Evolutionary conservation across 2,329 filamentous ascomycete genomes (phyloP).

Genomic region (Ophiosphaerella narmari): DNA sequence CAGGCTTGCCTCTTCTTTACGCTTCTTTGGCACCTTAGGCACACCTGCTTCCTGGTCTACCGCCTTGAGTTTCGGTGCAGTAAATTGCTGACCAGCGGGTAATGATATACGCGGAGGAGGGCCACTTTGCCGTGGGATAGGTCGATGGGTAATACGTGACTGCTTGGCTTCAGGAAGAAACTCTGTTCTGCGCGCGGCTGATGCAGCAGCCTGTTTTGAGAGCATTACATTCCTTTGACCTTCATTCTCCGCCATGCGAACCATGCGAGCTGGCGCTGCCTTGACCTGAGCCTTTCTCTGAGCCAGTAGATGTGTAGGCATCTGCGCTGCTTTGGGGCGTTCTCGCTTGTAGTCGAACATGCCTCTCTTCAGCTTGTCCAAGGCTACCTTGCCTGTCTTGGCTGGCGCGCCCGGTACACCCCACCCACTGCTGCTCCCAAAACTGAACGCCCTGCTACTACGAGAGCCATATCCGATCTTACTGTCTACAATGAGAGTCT

Average conservation of each 20-base stretch:
- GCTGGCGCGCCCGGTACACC: slow-evolving; percentile 31
- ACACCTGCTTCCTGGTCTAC: neutral
- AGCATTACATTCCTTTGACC: slow-evolving; percentile 29
- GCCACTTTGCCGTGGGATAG: slow-evolving; percentile 18
- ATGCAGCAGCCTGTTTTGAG: slow-evolving; percentile 31
- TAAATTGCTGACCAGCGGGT: slow-evolving; percentile 36
- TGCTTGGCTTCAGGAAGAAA: slow-evolving; percentile 9
- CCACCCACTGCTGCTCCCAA: slow-evolving; percentile 22
- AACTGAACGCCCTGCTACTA: slow-evolving; percentile 19
- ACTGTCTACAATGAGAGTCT: slow-evolving; percentile 38
- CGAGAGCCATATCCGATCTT: slow-evolving; percentile 28
- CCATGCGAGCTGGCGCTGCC: slow-evolving; percentile 37
- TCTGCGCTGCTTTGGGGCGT: slow-evolving; percentile 33
- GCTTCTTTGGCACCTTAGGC: slow-evolving; percentile 1
- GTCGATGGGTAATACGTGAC: slow-evolving; percentile 30
- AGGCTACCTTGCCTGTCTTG: slow-evolving; percentile 42
- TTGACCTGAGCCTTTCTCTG: slow-evolving; percentile 27
- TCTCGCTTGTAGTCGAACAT: slow-evolving; percentile 41
- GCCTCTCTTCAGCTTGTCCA: slow-evolving; percentile 40
- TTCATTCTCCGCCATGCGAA: slow-evolving; percentile 36
- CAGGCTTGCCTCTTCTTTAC: slow-evolving; percentile 7
- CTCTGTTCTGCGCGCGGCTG: slow-evolving; percentile 15
- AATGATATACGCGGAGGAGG: slow-evolving; percentile 27
- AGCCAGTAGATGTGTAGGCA: slow-evolving; percentile 35
- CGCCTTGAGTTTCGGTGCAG: slow-evolving; percentile 29